Evolutionary conservation across 2,329 filamentous ascomycete species (phyloP).

Genomic region (Ophiobolus disseminans): DNA sequence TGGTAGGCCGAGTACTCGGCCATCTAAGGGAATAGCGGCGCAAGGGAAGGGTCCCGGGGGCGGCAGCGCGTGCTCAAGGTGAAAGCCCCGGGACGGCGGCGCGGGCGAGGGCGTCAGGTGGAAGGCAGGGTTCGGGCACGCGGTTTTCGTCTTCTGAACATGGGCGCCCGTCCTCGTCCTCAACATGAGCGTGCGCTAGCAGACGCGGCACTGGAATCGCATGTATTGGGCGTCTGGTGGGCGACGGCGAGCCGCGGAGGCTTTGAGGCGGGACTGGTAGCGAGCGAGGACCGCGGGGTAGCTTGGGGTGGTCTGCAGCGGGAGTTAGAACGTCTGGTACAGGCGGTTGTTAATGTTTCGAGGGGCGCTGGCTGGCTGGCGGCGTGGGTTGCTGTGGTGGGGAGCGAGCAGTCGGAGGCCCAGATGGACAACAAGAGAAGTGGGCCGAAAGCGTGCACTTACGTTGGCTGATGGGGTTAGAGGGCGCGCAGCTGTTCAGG

Average conservation of each 20-base stretch:
- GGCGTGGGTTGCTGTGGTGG: conserved; percentile 29
- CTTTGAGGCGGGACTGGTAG: conserved; percentile 21
- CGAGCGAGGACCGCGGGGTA: conserved; percentile 17
- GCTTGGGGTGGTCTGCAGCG: conserved; percentile 7
- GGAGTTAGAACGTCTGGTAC: conserved; percentile 10
- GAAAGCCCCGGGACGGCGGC: conserved; percentile 31
- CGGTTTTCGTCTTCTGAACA: conserved; percentile 59
- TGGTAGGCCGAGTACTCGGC: conserved; percentile 70
- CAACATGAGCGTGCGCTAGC: conserved; percentile 43
- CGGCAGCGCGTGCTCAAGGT: conserved; percentile 36
- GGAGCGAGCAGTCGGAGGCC: conserved; percentile 24
- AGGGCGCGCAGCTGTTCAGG: conserved; percentile 34
- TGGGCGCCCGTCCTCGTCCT: conserved; percentile 49
- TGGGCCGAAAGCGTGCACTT: conserved; percentile 38
- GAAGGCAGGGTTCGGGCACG: conserved; percentile 54
- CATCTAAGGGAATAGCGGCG: conserved; percentile 62
- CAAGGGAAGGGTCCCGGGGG: conserved; percentile 35
- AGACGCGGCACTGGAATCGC: conserved; percentile 34
- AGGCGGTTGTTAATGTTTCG: conserved; percentile 28
- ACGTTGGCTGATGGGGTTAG: conserved; percentile 26
- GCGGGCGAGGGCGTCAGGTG: conserved; percentile 44
- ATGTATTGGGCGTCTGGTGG: conserved; percentile 28
- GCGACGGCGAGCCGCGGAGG: conserved; percentile 19
- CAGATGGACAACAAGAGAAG: conserved; percentile 31
- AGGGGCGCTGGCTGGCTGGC: conserved; percentile 18